Conservation (phyloP, 371 early-diverging fungal species). For the Umbelopsis sp. region DNA sequence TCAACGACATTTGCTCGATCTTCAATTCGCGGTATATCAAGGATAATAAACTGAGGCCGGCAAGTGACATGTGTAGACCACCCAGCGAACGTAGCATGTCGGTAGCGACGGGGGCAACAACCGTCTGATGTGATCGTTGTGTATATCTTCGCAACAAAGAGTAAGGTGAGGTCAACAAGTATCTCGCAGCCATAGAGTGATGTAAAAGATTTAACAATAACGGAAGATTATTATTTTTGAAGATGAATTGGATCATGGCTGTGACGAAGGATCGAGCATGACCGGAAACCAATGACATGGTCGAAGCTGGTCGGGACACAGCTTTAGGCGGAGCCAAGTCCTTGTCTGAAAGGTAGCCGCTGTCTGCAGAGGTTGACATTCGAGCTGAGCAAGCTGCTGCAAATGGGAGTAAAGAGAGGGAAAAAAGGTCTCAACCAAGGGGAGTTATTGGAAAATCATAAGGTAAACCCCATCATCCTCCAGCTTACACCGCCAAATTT, state of each 20-base stretch:
- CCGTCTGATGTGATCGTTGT: not conserved
- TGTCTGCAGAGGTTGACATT: conserved; percentile 10
- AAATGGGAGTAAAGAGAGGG: not conserved
- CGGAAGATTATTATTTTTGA: conserved; percentile 48
- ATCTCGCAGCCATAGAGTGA: conserved; percentile 38
- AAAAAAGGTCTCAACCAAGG: not conserved
- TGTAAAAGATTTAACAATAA: conserved; percentile 39
- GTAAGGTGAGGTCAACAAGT: conserved; percentile 23
- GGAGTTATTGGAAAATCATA: not conserved
- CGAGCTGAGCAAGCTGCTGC: not conserved
- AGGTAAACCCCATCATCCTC: too few species aligned
- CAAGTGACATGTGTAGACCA: conserved; percentile 42
- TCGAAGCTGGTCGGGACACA: not conserved
- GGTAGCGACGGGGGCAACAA: conserved; percentile 24
- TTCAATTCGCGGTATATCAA: conserved; percentile 38
- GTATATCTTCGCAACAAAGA: conserved; percentile 7
- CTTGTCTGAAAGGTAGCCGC: conserved; percentile 8
- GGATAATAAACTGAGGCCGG: conserved; percentile 31
- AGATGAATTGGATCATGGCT: conserved; percentile 32
- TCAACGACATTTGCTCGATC: conserved; percentile 41
- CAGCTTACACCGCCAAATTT: conserved; percentile 8
- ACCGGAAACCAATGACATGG: conserved; percentile 19
- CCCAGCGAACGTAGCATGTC: conserved; percentile 43
- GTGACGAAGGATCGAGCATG: conserved; percentile 27
- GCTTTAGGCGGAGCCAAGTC: not conserved